phyloP scores from a whole-genome alignment of 345 rosid species.

The Linum usitatissimum region DNA sequence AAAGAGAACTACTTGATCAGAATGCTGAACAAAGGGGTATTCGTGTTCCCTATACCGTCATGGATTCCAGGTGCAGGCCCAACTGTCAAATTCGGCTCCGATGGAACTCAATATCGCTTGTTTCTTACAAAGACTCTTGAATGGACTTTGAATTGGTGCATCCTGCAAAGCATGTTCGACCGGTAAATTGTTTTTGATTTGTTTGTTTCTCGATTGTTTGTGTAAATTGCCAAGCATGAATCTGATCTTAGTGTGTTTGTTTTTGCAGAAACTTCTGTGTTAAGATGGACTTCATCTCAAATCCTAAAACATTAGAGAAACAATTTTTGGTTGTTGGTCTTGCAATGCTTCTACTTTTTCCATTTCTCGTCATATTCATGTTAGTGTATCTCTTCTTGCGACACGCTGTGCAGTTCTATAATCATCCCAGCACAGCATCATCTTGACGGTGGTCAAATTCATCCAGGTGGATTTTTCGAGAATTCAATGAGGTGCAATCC shows the following conservation, averaged over 20 bases:
- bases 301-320: slow-evolving; percentile 67
- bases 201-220: neutral
- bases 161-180: slow-evolving; percentile 98
- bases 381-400: slow-evolving; percentile 84
- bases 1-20: slow-evolving; percentile 98
- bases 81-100: slow-evolving; percentile 40
- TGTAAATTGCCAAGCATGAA: slow-evolving; percentile 3
- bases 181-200: slow-evolving; percentile 35
- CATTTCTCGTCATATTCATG: slow-evolving; percentile 95
- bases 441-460: slow-evolving; percentile 97
- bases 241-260: slow-evolving; percentile 20
- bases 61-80: slow-evolving; percentile 99
- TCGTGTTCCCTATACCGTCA: slow-evolving; percentile 67
- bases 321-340: slow-evolving; percentile 84
- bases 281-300: slow-evolving; percentile 75
- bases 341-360: slow-evolving; percentile 79
- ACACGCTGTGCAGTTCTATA: slow-evolving; percentile 96
- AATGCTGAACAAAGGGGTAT: slow-evolving; percentile 92
- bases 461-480: slow-evolving; percentile 93
- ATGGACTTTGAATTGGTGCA: slow-evolving; percentile 98
- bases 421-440: slow-evolving; percentile 95
- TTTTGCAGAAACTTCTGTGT: slow-evolving; percentile 79
- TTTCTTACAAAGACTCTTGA: slow-evolving; percentile 89
- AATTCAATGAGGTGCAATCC: slow-evolving; percentile 75
- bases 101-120: slow-evolving; percentile 41